Evolutionary conservation across 257 asterid species (phyloP).

Genomic region (Rhazya stricta): DNA sequence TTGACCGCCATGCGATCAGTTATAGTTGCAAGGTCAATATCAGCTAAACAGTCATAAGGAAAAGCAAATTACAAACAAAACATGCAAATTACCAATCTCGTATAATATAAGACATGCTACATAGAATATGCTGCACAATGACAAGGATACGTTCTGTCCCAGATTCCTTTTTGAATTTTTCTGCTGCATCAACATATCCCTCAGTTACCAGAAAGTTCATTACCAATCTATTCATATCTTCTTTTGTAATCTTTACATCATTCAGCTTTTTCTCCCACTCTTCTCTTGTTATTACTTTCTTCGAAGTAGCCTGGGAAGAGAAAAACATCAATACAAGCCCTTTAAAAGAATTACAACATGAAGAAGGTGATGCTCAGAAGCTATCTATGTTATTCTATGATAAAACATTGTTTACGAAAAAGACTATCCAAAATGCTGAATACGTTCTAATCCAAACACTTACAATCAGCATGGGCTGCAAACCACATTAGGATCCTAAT

Average conservation of each 20-base stretch:
- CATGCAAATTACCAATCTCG: not conserved
- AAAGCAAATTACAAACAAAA: conserved; percentile 16
- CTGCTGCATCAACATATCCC: conserved; percentile 84
- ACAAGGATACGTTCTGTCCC: conserved; percentile 82
- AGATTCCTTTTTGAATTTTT: conserved; percentile 65
- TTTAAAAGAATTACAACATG: not conserved
- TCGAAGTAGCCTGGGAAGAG: conserved; percentile 49
- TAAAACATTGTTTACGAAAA: not conserved
- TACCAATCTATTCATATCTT: conserved; percentile 75
- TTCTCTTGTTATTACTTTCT: conserved; percentile 58
- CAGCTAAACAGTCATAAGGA: conserved; percentile 69
- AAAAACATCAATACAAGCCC: not conserved
- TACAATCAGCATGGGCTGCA: not conserved
- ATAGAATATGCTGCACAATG: not conserved
- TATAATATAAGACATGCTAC: conserved; percentile 1
- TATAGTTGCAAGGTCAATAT: conserved; percentile 80
- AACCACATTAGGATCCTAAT: not conserved
- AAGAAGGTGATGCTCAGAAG: not conserved
- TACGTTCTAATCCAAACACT: not conserved
- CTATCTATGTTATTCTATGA: not conserved
- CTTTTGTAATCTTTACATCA: conserved; percentile 53
- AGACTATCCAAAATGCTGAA: not conserved
- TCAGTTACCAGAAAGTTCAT: conserved; percentile 82
- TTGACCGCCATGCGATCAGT: conserved; percentile 85
- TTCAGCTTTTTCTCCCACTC: conserved; percentile 77